Conservation (phyloP, 208 protist genomes). For the Tritrichomonas foetus region DNA sequence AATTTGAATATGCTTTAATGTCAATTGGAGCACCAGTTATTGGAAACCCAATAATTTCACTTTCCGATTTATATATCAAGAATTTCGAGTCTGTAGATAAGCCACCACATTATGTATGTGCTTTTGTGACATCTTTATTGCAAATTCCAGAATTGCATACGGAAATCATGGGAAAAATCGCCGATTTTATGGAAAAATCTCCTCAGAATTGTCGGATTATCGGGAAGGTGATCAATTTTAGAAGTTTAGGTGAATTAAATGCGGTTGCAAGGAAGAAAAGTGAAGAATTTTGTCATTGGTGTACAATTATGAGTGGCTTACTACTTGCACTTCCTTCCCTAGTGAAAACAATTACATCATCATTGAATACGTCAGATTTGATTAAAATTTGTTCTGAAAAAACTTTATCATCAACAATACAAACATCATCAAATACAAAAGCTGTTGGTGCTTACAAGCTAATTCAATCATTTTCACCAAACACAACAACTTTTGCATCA, state of each 20-base stretch:
- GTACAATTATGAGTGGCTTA: neutral
- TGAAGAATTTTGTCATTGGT: neutral
- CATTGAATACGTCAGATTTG: too few relatives aligned
- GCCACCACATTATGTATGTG: neutral
- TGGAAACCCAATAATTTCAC: neutral
- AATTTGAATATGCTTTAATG: conserved; percentile 33
- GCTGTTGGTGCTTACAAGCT: too few relatives aligned
- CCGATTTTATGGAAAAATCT: neutral
- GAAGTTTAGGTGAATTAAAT: neutral
- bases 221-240: neutral
- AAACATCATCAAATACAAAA: neutral
- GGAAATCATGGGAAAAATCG: neutral
- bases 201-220: neutral
- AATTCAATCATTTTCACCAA: too few relatives aligned
- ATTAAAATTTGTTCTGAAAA: too few relatives aligned
- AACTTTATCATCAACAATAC: neutral
- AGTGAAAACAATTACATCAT: too few relatives aligned
- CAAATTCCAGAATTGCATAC: neutral
- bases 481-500: too few relatives aligned
- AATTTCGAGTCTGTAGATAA: neutral
- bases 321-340: neutral
- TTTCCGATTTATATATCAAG: neutral
- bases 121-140: neutral
- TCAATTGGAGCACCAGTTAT: too few relatives aligned
- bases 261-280: neutral